Evolutionary conservation across 495 filamentous ascomycete genomes (phyloP), one percentile per base, ranked within the genome.

Genomic region (Bacidia gigantensis): DNA sequence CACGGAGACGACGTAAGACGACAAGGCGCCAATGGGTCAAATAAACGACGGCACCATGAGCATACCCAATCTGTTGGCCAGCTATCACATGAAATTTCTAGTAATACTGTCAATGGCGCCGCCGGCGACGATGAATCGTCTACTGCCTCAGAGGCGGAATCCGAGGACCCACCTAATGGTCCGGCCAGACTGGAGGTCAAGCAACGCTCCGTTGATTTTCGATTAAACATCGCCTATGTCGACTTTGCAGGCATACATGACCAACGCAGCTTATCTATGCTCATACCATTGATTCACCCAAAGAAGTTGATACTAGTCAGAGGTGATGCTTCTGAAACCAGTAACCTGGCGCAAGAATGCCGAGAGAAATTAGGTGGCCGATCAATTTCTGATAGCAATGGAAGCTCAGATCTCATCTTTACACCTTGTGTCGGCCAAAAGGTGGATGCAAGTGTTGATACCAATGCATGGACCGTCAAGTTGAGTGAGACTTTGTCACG

Each of bases 391-490:
- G 74, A 71, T 14, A 55, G 57, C n/a, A 65, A 67, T 24, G 50
- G 46, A 48, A 43, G 46, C 14, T 64, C 68, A 24, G 67, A 65
- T 3, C 80, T 83, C 53, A 83, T 97, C 18, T 90, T 89, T 65
- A 89, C 87, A 0, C 92, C 93, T 1, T 64, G 61, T 11, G 71
- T 84, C 32, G 87, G 88, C 14, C 68, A 74, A 46, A 68, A 72
- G 2, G 74, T 97, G 46, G 81, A 97, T 64, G 92, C 90, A 12
- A 95, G 89, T 58, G 89, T 97, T 35, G 92, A 99, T 60, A 97
- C 89, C 5, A 97, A 96, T 63, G 90, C 92, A 21, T 99, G 92
- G 92, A 82, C 83, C 24, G 84, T 97, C 46, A 95, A 87, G 60
- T 74, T 99, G 25, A 86, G 84, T 51, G 86, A 89, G 53, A 69